phyloP scores from a whole-genome alignment of 306 rosid genomes.

The Ammopiptanthus mongolicus region DNA sequence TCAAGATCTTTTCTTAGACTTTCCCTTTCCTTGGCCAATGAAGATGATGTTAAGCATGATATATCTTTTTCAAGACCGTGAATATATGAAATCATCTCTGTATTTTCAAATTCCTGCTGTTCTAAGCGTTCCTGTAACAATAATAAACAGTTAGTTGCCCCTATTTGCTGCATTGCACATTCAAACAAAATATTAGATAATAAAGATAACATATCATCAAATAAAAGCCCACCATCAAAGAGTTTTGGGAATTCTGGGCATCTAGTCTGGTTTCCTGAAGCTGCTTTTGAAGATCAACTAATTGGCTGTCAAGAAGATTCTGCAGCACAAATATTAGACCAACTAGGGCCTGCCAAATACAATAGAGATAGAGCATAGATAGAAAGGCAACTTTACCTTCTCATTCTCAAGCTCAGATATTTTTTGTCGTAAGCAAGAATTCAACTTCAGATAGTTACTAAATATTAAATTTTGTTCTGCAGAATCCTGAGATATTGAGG shows the following conservation, averaged over 20 bases:
- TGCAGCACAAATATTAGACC: constrained; percentile 34
- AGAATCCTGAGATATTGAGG: constrained; percentile 32
- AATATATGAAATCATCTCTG: constrained; percentile 52
- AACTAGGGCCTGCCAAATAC: constrained; percentile 13
- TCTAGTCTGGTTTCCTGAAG: constrained; percentile 49
- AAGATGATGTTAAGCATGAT: constrained; percentile 53
- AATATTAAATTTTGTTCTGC: constrained; percentile 40
- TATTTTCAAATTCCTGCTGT: constrained; percentile 53
- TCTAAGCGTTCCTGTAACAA: constrained; percentile 50
- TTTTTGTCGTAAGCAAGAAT: constrained; percentile 48
- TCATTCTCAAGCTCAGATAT: constrained; percentile 59
- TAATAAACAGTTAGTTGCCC: constrained; percentile 2
- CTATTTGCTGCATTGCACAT: not conserved
- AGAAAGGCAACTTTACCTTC: constrained; percentile 44
- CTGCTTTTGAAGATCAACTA: constrained; percentile 57
- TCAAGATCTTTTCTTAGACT: constrained; percentile 72
- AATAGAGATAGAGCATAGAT: not conserved
- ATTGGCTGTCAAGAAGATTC: constrained; percentile 50
- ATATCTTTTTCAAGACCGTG: constrained; percentile 67
- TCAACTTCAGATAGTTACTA: constrained; percentile 44
- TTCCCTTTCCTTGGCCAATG: constrained; percentile 73
- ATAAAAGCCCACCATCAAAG: constrained; percentile 45
- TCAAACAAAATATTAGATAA: not conserved
- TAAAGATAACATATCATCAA: constrained; percentile 7
- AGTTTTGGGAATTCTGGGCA: constrained; percentile 44